Conservation (phyloP, 1,139 yeast species). For the Ogataea hybrid region DNA sequence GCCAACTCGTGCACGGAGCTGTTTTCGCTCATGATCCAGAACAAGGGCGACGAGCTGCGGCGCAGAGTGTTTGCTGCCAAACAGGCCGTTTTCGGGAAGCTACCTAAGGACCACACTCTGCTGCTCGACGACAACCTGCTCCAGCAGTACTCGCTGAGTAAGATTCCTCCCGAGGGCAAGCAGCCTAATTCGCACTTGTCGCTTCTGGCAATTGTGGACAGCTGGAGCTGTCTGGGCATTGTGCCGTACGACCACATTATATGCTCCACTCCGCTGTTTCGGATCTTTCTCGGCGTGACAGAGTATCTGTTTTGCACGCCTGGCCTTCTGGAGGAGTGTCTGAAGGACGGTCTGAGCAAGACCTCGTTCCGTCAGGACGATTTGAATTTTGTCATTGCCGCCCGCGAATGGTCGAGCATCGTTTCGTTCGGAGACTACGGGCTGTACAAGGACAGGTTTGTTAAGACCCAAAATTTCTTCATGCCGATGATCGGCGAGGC, state of each 20-base stretch:
- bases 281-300: slow-evolving; percentile 91
- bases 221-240: slow-evolving; percentile 83
- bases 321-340: slow-evolving; percentile 72
- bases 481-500: slow-evolving; percentile 88
- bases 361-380: slow-evolving; percentile 81
- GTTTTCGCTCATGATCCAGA: slow-evolving; percentile 78
- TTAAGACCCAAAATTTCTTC: slow-evolving; percentile 76
- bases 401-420: slow-evolving; percentile 81
- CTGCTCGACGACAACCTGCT: slow-evolving; percentile 77
- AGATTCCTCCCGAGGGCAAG: slow-evolving; percentile 64
- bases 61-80: slow-evolving; percentile 65
- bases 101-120: slow-evolving; percentile 51
- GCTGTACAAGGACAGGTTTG: slow-evolving; percentile 70
- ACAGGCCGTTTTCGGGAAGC: slow-evolving; percentile 70
- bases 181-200: slow-evolving; percentile 90
- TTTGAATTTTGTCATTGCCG: slow-evolving; percentile 78
- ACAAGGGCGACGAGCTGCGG: slow-evolving; percentile 54
- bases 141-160: slow-evolving; percentile 75
- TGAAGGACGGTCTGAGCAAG: slow-evolving; percentile 66
- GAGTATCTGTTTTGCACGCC: slow-evolving; percentile 89
- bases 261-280: slow-evolving; percentile 89
- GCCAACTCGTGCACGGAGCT: slow-evolving; percentile 81
- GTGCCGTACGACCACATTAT: slow-evolving; percentile 96
- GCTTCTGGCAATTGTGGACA: slow-evolving; percentile 84
- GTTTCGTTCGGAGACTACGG: slow-evolving; percentile 76